Base-by-base conservation (phyloP, 1,139 yeast genomes). In the Debaryomycetaceae sp. region DNA sequence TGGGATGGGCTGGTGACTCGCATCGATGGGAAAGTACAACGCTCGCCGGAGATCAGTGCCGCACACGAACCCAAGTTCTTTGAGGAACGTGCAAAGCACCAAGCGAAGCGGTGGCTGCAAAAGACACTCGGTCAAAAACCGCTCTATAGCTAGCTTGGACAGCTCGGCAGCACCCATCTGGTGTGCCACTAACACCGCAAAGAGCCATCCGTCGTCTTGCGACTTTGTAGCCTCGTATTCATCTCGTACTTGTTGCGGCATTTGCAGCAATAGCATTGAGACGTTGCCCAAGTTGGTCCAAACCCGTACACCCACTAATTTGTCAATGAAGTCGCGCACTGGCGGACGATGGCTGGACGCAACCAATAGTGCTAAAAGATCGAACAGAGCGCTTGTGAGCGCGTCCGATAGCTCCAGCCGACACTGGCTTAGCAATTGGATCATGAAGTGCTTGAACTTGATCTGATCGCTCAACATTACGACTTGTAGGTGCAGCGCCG, bases 91-190 rank as follows among this genome's bases (percentile, higher is more conserved):
- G 34, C 54, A 58, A 2, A 59, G 34, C 35, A 52, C 65, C 27
- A 59, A 42, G 35, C 77, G 49, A 1, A 75, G 59, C 0, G 74
- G 68, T 10, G 61, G 42, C 35, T 64, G 71, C 1, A 71, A 58
- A 5, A 69, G 20, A 14, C 33, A 29, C 5, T 16, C 24, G 3
- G 27, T 19, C 21, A 25, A 25, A 10, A 25, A 10, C n/a, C 12
- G 18, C 16, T 25, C 28, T 7, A 25, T 46, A 9, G 61, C 37
- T 4, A 19, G 19, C 12, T 43, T 37, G 30, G 58, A 51, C 25
- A 44, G 46, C 2, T 37, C 46, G 3, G 37, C 35, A 19, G 47
- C 33, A 35, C 33, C 14, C 31, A 18, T 25, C 6, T 12, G 27
- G 5, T 25, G 27, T 22, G 14, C 24, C 5, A 22, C 5, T 22